A percentile compares a stretch with the other conserved stretches of the same genome.
Conservation (phyloP, 768 basidiomycete genomes). For the Naganishia onofrii region DNA sequence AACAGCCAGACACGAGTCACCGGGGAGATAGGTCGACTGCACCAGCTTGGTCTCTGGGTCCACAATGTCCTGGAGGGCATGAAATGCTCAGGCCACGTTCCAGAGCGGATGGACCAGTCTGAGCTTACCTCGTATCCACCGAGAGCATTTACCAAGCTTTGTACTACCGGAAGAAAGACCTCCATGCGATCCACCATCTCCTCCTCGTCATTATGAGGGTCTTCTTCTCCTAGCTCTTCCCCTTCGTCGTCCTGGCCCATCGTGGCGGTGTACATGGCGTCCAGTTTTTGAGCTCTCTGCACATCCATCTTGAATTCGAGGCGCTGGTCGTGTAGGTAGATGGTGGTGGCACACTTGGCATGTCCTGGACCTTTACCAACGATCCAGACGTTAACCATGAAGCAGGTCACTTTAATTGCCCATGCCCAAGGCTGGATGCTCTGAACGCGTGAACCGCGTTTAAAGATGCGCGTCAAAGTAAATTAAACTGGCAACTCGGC, state of each 20-base stretch:
- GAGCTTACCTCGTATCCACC: constrained; percentile 51
- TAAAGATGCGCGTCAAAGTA: not conserved
- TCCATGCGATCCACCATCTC: constrained; percentile 37
- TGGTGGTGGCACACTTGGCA: not conserved
- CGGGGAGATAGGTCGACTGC: constrained; percentile 50
- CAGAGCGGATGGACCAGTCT: too few relatives aligned
- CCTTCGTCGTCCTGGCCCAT: constrained; percentile 21
- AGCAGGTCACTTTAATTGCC: too few relatives aligned
- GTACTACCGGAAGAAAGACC: constrained; percentile 50
- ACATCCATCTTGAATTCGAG: not conserved
- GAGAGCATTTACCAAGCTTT: constrained; percentile 49
- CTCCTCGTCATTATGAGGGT: constrained; percentile 25
- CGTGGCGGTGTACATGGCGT: constrained; percentile 19
- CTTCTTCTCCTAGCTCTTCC: constrained; percentile 26
- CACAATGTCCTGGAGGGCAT: constrained; percentile 9
- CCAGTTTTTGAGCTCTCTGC: constrained; percentile 7
- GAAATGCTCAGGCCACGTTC: not conserved
- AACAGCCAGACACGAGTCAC: constrained; percentile 50
- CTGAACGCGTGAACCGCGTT: not conserved
- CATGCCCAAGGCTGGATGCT: not conserved
- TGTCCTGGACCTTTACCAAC: not conserved
- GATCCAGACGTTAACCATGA: not conserved
- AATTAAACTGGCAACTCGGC: not conserved
- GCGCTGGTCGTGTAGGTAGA: not conserved
- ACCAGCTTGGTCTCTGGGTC: constrained; percentile 27